These are phyloP conservation scores for Lipomyces sp. DNA, from an alignment of 805 yeast species.

Conservation along the genomic window DNA sequence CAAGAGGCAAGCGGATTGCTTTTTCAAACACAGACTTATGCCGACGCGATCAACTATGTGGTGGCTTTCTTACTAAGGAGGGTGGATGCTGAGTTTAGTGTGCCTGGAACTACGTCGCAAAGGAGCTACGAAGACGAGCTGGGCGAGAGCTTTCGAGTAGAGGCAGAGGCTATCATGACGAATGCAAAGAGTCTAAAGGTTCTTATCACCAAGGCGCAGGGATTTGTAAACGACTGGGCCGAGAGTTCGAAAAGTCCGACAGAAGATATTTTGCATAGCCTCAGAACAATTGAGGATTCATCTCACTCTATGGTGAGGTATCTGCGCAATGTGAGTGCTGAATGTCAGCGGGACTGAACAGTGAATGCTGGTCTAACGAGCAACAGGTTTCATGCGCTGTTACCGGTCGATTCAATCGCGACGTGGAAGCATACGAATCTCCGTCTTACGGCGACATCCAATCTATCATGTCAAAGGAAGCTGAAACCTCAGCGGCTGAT, in stretches of 20 bases:
- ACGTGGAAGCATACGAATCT: conserved; percentile 1
- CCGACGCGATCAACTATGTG: not conserved
- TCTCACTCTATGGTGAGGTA: not conserved
- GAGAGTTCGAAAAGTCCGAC: conserved; percentile 2
- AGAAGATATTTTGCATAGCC: not conserved
- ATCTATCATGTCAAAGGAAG: conserved; percentile 9
- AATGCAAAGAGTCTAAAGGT: conserved; percentile 8
- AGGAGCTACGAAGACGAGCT: conserved; percentile 11
- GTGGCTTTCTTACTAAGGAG: not conserved
- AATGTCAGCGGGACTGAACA: not conserved
- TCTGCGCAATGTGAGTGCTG: conserved; percentile 1
- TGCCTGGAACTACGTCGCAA: not conserved
- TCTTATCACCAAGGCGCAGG: not conserved
- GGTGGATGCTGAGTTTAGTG: not conserved
- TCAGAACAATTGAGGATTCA: not conserved
- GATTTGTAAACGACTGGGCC: not conserved
- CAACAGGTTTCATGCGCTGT: not conserved
- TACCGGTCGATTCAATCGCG: not conserved
- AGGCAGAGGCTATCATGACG: conserved; percentile 2
- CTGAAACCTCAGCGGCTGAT: not conserved
- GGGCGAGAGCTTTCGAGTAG: not conserved
- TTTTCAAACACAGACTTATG: no score
- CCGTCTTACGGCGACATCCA: conserved; percentile 7
- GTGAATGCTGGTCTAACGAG: not conserved
- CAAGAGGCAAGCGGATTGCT: no score